Evolutionary conservation across 768 basidiomycete genomes (phyloP), one percentile per base, ranked within the genome.

Genomic region (Boletus vinaceobasis): DNA sequence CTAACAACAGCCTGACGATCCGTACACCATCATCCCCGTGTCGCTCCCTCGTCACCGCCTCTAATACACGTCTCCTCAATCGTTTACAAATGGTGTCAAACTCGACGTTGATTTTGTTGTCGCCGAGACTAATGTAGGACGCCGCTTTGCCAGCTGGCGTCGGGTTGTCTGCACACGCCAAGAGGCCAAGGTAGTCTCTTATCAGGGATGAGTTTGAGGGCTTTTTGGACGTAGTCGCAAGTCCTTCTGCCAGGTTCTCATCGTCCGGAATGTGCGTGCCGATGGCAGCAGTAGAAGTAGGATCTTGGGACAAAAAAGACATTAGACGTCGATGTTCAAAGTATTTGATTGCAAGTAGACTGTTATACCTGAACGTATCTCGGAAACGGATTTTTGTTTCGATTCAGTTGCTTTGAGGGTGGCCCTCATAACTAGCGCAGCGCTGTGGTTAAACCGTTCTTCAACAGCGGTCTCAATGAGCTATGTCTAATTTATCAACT

Each of bases 11-110:
- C 43, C 88, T 80, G 50, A 98, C 69, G 43, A 98, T 86, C 50
- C 95, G 79, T 5, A 95, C 86, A 26, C 88, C 93, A 38, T 87
- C 85, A 15, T 83, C 77, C 7, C 94, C 94, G 63, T 93, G 87
- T 62, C 87, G 83, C 64, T 97, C 92, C 62, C 87, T 75, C 37
- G 93, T 79, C 27, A 92, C 81, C 9, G 86, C 81, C 63, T 95
- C 93, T 43, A 96, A 68, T 2, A 93, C 78, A 21, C 81, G 80
- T 60, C 82, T 74, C 65, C 86, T 82, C 55, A 97, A 71, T 45
- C 88, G 79, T 50, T 77, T 75, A 33, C 80, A 79, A 42, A 93
- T 80, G 52, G 82, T 77, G 59, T 87, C 86, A 60, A 92, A 94
- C 63, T 94, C 88, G 21, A 96, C 83, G 48, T 85, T 82, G 10